These are phyloP conservation scores for Tricholoma hemisulphureum DNA, from an alignment of 768 basidiomycete species.

Conservation along the genomic window DNA sequence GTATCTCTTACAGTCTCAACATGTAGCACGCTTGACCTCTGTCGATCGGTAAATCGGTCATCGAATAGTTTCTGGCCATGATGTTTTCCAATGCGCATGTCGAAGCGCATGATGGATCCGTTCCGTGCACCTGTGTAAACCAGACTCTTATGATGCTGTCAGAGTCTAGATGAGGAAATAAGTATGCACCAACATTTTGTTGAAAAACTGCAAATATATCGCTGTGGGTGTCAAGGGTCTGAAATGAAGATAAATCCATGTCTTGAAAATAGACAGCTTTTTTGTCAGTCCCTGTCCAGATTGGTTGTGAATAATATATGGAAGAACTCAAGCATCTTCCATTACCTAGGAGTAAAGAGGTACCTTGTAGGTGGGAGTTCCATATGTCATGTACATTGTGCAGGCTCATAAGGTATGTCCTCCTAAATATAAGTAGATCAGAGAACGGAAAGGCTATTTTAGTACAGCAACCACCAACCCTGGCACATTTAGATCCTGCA, in stretches of 20 bases:
- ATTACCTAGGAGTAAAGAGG: constrained; percentile 54
- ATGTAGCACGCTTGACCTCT: constrained; percentile 50
- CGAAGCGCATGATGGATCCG: constrained; percentile 57
- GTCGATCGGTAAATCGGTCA: constrained; percentile 28
- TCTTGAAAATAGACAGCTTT: constrained; percentile 53
- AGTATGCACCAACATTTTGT: constrained; percentile 38
- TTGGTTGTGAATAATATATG: constrained; percentile 3
- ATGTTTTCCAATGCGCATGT: constrained; percentile 44
- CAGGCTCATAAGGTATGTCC: constrained; percentile 36
- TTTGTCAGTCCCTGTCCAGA: constrained; percentile 47
- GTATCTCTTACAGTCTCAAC: constrained; percentile 49
- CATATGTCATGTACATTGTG: constrained; percentile 54
- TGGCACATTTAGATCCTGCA: constrained; percentile 40
- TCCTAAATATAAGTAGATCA: constrained; percentile 25
- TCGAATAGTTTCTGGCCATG: constrained; percentile 41
- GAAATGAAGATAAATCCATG: constrained; percentile 40
- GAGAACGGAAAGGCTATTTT: not conserved
- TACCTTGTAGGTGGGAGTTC: constrained; percentile 48
- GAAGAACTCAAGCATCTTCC: not conserved
- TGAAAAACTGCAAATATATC: constrained; percentile 65
- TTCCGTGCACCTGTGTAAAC: constrained; percentile 62
- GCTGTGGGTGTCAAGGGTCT: constrained; percentile 50
- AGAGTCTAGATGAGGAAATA: not conserved
- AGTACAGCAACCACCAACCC: constrained; percentile 33
- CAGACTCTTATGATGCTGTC: constrained; percentile 36